phyloP scores from a whole-genome alignment of 148 eudicot genomes.

The Rhododendron ferrugineum region DNA sequence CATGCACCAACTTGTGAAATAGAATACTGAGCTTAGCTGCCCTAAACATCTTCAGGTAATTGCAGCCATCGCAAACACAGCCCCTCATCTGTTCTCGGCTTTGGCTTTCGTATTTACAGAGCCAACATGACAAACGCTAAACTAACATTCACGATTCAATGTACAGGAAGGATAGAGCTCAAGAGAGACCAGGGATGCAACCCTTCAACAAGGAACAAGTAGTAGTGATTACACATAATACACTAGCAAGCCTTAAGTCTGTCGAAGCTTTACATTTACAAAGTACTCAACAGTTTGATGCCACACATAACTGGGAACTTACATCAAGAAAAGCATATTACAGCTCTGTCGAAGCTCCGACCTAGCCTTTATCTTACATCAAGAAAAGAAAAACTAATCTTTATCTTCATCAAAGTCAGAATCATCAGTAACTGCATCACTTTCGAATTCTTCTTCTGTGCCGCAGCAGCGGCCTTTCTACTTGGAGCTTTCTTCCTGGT shows the following conservation, averaged over 20 bases:
- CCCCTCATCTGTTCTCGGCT: neutral
- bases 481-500: no score
- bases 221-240: neutral
- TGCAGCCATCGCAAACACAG: conserved; percentile 27
- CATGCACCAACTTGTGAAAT: neutral
- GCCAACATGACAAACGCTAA: neutral
- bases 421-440: no score
- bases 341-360: neutral
- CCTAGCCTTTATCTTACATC: no score
- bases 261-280: neutral
- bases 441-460: no score
- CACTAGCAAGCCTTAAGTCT: neutral
- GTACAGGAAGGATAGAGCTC: neutral
- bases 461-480: no score
- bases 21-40: neutral
- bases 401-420: no score
- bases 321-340: neutral
- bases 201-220: neutral
- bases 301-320: neutral
- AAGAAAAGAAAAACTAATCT: no score
- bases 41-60: neutral
- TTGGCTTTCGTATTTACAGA: neutral
- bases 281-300: neutral
- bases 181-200: neutral
- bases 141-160: neutral